Base-by-base conservation (phyloP, 139 green algal species). In the Gonium pectorale region DNA sequence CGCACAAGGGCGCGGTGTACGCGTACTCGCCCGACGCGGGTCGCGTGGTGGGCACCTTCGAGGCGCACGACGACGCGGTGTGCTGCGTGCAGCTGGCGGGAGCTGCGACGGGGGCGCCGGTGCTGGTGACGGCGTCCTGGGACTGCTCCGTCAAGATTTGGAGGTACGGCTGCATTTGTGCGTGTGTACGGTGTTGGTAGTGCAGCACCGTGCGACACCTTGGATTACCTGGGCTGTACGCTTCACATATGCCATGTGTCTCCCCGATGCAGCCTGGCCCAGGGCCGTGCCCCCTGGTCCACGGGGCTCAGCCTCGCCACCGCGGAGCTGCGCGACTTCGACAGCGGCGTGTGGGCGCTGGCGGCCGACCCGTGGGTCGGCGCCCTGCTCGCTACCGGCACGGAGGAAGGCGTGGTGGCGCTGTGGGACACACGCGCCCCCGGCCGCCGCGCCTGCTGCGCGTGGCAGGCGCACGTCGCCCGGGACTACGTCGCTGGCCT, bases 111-210 rank as follows among this genome's bases (percentile, higher is more conserved):
- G 33, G n/a, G 54, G 1, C 21, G 2, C 2, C 59, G 29, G 62
- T 37, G 46, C 79, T 97, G 24, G 40, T 91, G 3, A 94, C 92
- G 0, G 86, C 87, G 17, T 94, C 90, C 3, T 97, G 94, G 92
- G 95, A 98, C 77, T 93, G 94, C 81, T 87, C 90, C 3, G 82
- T 97, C 31, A 95, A 94, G 82, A 56, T 94, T 3, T 94, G 93
- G 92, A 84, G 78, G 78, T 73, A 24, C 5, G 54, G 54, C 5
- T 31, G 54, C 49, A 17, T 56, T 56, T 56, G 49, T 56, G 49
- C 49, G 17, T 26, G 49, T 56, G 13, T 56, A 13, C 17, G 49
- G 13, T 13, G 17, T 13, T 13, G 17, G 49, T 17, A 26, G 49
- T 17, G 49, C 13, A 56, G 49, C 13, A 56, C 49, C 13, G 49